Evolutionary conservation across 805 yeast species (phyloP).

Genomic region (Pichia insulana): DNA sequence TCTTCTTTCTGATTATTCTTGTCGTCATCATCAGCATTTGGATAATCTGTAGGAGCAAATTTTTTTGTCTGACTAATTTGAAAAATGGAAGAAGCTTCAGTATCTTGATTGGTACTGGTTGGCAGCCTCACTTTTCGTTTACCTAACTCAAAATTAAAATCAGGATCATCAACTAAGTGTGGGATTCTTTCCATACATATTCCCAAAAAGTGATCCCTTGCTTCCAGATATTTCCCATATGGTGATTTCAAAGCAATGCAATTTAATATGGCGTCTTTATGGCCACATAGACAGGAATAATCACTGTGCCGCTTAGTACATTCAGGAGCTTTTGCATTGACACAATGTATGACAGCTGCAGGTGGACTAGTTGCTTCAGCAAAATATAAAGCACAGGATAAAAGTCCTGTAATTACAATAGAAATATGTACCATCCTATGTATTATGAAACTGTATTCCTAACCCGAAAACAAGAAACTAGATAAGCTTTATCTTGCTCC

Average conservation of each 20-base stretch:
- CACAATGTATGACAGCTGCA: slow-evolving; percentile 21
- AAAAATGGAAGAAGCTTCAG: neutral
- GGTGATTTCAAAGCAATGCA: slow-evolving; percentile 37
- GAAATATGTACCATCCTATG: too few species aligned
- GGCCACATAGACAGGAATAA: slow-evolving; percentile 30
- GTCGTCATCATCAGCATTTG: neutral
- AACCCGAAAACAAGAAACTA: too few species aligned
- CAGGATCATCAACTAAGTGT: slow-evolving; percentile 15
- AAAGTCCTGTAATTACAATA: too few species aligned
- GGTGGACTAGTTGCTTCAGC: slow-evolving; percentile 14
- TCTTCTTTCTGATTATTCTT: neutral
- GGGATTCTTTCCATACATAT: slow-evolving; percentile 36
- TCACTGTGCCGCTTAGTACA: slow-evolving; percentile 22
- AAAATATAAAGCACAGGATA: too few species aligned
- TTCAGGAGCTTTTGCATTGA: slow-evolving; percentile 12
- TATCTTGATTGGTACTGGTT: neutral
- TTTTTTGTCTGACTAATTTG: too few species aligned
- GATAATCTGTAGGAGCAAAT: neutral
- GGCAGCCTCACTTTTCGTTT: neutral
- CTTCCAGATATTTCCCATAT: slow-evolving; percentile 33
- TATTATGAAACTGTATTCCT: too few species aligned
- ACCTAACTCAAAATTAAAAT: slow-evolving; percentile 15
- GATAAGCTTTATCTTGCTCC: too few species aligned
- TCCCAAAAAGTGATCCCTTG: slow-evolving; percentile 42
- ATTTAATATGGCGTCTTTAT: slow-evolving; percentile 21